A percentile compares a stretch with the other conserved stretches of the same genome.
phyloP scores from a whole-genome alignment of 257 asterid species.

The Ilex aquifolium region DNA sequence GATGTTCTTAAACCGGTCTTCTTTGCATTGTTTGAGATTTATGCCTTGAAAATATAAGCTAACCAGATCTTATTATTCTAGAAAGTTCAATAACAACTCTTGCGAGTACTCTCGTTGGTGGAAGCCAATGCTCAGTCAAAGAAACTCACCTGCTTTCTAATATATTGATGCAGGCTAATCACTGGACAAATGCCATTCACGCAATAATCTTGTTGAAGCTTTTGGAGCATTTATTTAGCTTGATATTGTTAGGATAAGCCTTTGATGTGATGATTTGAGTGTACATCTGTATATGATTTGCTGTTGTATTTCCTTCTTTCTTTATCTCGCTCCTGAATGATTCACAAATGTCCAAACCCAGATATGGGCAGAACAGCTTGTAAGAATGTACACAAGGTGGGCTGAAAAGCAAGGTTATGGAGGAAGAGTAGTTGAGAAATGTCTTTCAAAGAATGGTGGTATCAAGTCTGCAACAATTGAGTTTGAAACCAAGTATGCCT shows the following conservation, averaged over 20 bases:
- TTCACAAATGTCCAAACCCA: slow-evolving; percentile 20
- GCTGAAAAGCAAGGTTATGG: slow-evolving; percentile 63
- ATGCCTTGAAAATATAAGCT: no score
- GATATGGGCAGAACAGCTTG: slow-evolving; percentile 62
- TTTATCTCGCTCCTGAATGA: background rate
- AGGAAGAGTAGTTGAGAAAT: slow-evolving; percentile 62
- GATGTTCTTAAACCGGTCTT: no score
- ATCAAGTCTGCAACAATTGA: slow-evolving; percentile 50
- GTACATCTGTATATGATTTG: background rate
- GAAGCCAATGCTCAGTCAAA: no score
- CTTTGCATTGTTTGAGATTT: no score
- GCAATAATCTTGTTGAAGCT: background rate
- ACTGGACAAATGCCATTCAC: no score
- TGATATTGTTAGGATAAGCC: background rate
- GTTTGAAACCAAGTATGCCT: slow-evolving; percentile 61
- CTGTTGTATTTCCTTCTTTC: background rate
- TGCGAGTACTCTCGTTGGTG: no score
- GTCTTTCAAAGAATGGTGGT: slow-evolving; percentile 36
- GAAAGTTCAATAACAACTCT: no score
- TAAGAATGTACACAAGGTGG: slow-evolving; percentile 74
- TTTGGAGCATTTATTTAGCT: background rate
- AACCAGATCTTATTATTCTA: no score
- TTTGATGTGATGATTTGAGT: background rate
- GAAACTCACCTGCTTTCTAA: no score
- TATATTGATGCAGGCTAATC: no score